Evolutionary conservation across 169 alveolate species (phyloP).

Genomic region (Plasmodium vinckei): DNA sequence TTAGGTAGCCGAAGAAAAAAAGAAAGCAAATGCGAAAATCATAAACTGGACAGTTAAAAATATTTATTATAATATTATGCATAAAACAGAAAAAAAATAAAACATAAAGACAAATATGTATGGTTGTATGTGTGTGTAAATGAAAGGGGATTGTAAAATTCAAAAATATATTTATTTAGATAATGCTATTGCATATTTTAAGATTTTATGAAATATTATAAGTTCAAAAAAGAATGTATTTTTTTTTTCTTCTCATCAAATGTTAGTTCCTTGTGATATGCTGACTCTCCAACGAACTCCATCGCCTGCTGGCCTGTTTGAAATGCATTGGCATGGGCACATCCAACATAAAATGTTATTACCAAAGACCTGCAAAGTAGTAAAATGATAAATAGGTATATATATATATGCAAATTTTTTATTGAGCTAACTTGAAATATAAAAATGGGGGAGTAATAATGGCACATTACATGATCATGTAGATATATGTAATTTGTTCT

Average conservation of each 20-base stretch:
- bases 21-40: background rate
- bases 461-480: background rate
- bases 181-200: background rate
- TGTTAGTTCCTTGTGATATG: constrained; percentile 28
- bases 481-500: background rate
- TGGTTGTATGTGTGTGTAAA: background rate
- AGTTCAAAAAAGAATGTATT: background rate
- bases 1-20: constrained; percentile 11
- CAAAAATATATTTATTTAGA: background rate
- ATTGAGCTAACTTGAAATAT: background rate
- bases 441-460: no score
- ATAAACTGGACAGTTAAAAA: background rate
- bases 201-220: background rate
- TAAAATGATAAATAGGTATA: no score
- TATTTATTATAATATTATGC: background rate
- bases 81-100: background rate
- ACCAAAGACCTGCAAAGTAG: constrained; percentile 89
- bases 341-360: constrained; percentile 91
- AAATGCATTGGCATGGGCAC: constrained; percentile 89
- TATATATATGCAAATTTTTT: background rate
- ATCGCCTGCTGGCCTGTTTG: constrained; percentile 92
- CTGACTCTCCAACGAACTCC: constrained; percentile 92
- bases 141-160: background rate
- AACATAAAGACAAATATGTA: background rate
- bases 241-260: background rate